phyloP scores from a whole-genome alignment of 495 filamentous ascomycete species.

The Tuber melanosporum region DNA sequence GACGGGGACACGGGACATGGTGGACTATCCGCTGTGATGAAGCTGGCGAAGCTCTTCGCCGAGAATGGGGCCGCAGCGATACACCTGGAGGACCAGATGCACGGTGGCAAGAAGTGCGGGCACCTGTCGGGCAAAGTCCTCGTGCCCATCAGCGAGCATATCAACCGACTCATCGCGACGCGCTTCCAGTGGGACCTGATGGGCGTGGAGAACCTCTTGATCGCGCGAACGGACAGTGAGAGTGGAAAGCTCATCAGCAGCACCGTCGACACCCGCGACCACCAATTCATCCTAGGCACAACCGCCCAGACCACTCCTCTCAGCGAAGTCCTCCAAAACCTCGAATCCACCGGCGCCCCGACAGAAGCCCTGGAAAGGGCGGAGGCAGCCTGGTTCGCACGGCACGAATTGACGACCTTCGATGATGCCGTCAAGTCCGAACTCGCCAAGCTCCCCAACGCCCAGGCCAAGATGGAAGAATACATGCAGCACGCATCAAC shows the following conservation, averaged over 20 bases:
- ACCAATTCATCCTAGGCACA: constrained; percentile 90
- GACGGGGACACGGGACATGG: constrained; percentile 95
- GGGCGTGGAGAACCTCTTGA: constrained; percentile 88
- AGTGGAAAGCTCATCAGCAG: constrained; percentile 84
- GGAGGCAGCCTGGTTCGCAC: constrained; percentile 85
- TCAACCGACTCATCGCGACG: constrained; percentile 84
- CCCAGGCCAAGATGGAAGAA: constrained; percentile 54
- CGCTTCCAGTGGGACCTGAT: constrained; percentile 98
- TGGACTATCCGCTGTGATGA: constrained; percentile 83
- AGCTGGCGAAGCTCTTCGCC: constrained; percentile 96
- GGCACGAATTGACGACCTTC: constrained; percentile 78
- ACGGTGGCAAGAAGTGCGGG: constrained; percentile 97
- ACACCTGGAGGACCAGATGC: constrained; percentile 95
- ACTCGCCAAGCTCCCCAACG: constrained; percentile 56
- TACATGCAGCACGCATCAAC: constrained; percentile 56
- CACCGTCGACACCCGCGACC: constrained; percentile 85
- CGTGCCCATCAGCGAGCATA: constrained; percentile 89
- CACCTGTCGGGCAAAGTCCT: constrained; percentile 95
- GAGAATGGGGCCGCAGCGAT: constrained; percentile 95
- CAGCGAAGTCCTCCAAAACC: constrained; percentile 79
- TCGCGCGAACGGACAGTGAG: constrained; percentile 92
- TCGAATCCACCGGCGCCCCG: constrained; percentile 72
- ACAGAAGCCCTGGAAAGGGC: constrained; percentile 74
- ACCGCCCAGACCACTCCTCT: constrained; percentile 67
- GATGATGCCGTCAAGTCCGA: constrained; percentile 80